Evolutionary conservation across 805 yeast species (phyloP).

Genomic region (Pichia manshurica): DNA sequence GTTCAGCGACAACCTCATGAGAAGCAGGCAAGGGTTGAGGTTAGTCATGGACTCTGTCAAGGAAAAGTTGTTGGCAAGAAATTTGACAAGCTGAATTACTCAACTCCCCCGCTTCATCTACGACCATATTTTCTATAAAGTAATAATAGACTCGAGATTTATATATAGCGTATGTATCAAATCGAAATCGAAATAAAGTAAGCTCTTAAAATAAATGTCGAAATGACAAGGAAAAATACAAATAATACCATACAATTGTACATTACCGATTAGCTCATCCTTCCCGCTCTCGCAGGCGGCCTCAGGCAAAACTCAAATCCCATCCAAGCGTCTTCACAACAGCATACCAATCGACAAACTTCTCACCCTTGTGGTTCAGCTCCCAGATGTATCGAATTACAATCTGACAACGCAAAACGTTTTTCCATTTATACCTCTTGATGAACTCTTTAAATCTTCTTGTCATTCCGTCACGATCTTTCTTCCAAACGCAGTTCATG

Average conservation of each 20-base stretch:
- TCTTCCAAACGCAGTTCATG: slow-evolving; percentile 50
- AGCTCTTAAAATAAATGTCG: background rate
- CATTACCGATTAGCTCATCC: no score
- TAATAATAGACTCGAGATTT: background rate
- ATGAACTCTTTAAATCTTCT: slow-evolving; percentile 50
- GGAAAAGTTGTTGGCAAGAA: slow-evolving; percentile 14
- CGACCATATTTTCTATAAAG: background rate
- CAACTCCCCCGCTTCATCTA: background rate
- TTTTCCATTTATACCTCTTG: slow-evolving; percentile 63
- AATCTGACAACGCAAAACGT: slow-evolving; percentile 40
- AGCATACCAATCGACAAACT: slow-evolving; percentile 67
- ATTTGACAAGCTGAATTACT: background rate
- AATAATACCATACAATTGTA: no score
- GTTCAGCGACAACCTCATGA: slow-evolving; percentile 61
- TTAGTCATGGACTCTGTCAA: slow-evolving; percentile 59
- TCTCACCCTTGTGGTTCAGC: slow-evolving; percentile 45
- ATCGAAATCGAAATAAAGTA: background rate
- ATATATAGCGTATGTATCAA: background rate
- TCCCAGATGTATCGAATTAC: slow-evolving; percentile 47
- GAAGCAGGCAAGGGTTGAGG: slow-evolving; percentile 66
- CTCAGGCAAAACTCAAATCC: slow-evolving; percentile 70
- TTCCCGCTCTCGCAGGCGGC: no score
- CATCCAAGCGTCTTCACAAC: slow-evolving; percentile 63
- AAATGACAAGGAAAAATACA: no score
- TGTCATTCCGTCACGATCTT: slow-evolving; percentile 48